These are phyloP conservation scores for Pleodorina starrii DNA, from an alignment of 139 green algal genomes.

Conservation along the genomic window DNA sequence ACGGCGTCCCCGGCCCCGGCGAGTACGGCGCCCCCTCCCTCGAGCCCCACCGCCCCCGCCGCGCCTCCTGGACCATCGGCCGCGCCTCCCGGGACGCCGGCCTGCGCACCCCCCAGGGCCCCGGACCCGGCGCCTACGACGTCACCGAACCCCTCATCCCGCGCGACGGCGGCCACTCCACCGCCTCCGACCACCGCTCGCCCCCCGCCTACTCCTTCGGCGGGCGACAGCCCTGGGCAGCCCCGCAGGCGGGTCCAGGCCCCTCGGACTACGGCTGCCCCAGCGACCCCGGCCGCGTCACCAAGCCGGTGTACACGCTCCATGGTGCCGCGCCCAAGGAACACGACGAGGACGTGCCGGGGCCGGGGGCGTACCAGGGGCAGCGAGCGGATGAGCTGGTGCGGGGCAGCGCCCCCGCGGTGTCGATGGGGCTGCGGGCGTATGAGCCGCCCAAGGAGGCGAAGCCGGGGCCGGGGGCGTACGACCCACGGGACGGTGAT, in stretches of 20 bases:
- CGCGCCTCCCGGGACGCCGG: background rate
- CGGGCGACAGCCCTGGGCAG: background rate
- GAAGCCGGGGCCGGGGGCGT: slow-evolving; percentile 18
- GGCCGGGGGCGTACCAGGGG: slow-evolving; percentile 34
- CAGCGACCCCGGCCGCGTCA: background rate
- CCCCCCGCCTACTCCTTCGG: slow-evolving; percentile 14
- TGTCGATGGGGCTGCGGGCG: background rate
- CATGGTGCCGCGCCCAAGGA: background rate
- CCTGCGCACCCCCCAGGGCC: background rate
- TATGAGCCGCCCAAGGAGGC: background rate
- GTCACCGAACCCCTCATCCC: background rate
- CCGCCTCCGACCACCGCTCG: background rate
- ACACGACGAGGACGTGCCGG: background rate
- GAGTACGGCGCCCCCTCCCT: background rate
- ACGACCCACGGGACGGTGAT: background rate
- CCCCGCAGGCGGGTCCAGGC: background rate
- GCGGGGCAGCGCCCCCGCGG: background rate
- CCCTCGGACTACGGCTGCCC: slow-evolving; percentile 42
- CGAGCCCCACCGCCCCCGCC: background rate
- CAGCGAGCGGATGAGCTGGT: background rate
- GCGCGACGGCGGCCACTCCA: background rate
- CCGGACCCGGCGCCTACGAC: slow-evolving; percentile 15
- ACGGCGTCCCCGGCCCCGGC: slow-evolving; percentile 39
- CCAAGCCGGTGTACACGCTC: slow-evolving; percentile 23
- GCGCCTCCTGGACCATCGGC: slow-evolving; percentile 43